phyloP scores from a whole-genome alignment of 345 rosid species.

The Corchorus olitorius region DNA sequence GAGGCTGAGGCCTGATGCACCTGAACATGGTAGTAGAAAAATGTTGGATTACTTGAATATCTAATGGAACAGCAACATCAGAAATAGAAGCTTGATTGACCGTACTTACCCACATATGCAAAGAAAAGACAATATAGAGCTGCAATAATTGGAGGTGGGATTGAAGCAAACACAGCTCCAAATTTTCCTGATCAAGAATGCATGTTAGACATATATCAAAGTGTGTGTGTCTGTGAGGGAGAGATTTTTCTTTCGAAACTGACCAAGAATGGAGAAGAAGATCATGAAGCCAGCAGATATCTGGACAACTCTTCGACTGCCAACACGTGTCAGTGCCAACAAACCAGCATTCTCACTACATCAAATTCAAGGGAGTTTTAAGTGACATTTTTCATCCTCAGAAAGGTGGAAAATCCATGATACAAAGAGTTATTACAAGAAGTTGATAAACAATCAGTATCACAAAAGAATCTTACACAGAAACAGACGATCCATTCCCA shows the following conservation, averaged over 20 bases:
- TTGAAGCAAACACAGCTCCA: slow-evolving; percentile 87
- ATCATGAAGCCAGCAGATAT: slow-evolving; percentile 95
- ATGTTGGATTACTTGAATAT: neutral
- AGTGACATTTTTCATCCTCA: neutral
- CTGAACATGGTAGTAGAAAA: slow-evolving; percentile 34
- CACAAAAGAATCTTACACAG: slow-evolving; percentile 61
- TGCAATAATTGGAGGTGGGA: slow-evolving; percentile 79
- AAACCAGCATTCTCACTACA: slow-evolving; percentile 90
- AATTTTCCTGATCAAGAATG: slow-evolving; percentile 60
- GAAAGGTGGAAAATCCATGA: neutral
- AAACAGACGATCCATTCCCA: slow-evolving; percentile 83
- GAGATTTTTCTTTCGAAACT: slow-evolving; percentile 22
- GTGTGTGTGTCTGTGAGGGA: neutral
- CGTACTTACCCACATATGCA: slow-evolving; percentile 74
- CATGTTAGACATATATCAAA: neutral
- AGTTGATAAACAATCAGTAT: slow-evolving; percentile 1
- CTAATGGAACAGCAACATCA: neutral
- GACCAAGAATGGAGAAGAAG: slow-evolving; percentile 88
- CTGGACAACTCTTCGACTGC: slow-evolving; percentile 93
- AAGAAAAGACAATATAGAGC: slow-evolving; percentile 75
- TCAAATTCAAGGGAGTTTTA: slow-evolving; percentile 5
- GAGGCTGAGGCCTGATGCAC: slow-evolving; percentile 71
- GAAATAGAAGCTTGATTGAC: neutral
- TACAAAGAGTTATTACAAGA: neutral
- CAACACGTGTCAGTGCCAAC: slow-evolving; percentile 83